Evolutionary conservation across 2,329 filamentous ascomycete genomes (phyloP).

Genomic region (Fusarium sp.): DNA sequence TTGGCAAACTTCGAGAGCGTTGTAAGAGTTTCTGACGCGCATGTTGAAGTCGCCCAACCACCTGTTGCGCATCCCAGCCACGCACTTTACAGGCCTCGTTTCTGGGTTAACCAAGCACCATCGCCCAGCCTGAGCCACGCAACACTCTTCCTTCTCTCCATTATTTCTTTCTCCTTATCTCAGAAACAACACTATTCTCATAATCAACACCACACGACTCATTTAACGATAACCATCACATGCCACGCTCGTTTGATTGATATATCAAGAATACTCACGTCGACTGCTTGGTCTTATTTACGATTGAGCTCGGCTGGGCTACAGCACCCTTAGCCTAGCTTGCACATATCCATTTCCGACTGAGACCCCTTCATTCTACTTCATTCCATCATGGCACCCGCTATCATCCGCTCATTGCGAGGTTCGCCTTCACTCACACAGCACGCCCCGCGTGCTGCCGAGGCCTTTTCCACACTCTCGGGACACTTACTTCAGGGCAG

Average conservation of each 20-base stretch:
- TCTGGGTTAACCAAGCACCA: constrained; percentile 47
- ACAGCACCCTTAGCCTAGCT: constrained; percentile 45
- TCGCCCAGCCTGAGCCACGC: constrained; percentile 28
- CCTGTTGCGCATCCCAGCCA: constrained; percentile 44
- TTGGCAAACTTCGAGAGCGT: background rate
- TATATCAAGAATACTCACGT: background rate
- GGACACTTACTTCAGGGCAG: constrained; percentile 58
- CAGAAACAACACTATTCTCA: background rate
- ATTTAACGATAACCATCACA: background rate
- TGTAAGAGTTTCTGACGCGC: constrained; percentile 6
- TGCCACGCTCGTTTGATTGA: background rate
- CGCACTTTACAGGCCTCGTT: constrained; percentile 43
- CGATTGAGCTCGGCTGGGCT: constrained; percentile 44
- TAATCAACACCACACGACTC: constrained; percentile 1
- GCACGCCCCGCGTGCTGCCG: constrained; percentile 27
- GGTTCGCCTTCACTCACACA: constrained; percentile 44
- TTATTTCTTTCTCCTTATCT: constrained; percentile 5
- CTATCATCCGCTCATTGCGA: constrained; percentile 50
- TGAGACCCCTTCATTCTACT: constrained; percentile 39
- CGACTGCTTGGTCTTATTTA: constrained; percentile 23
- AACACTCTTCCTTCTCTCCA: constrained; percentile 13
- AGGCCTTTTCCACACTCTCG: constrained; percentile 48
- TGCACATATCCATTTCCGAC: constrained; percentile 14
- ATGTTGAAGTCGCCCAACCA: constrained; percentile 37
- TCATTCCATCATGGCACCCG: constrained; percentile 55